Base-by-base conservation (phyloP, 306 rosid genomes). In the Citrullus mucosospermus region DNA sequence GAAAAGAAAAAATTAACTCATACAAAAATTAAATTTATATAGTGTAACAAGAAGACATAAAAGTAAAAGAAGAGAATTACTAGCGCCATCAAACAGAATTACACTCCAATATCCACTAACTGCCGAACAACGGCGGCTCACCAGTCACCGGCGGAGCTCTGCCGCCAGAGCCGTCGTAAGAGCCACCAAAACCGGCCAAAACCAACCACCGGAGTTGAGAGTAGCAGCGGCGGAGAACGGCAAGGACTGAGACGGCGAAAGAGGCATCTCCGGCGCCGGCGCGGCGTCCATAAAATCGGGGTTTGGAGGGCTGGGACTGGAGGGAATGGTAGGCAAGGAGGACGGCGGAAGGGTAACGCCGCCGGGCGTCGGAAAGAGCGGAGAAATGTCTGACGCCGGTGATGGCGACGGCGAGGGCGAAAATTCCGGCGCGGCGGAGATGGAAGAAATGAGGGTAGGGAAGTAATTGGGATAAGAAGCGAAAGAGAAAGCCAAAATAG, bases 221-320 rank as follows among this genome's bases (percentile, higher is more conserved):
- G 84, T 17, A 41, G 63, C 70, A 50, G 86, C 39, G 59, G 80
- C 53, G 1, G 88, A 86, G 39, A 48, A 62, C 2, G 82, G 87
- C 83, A 79, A 18, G 68, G 87, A 75, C 77, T 65, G 87, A 36
- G 86, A 73, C 25, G 89, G 92, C 13, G 90, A 68, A 75, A 81
- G 30, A 8, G 84, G 80, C 17, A 66, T 9, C 4, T 76, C 85
- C 54, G 88, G 85, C 44, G 78, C 83, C 16, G 81, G 81, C 41
- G 87, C 83, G n/a, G 50, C 5, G 60, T 28, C 62, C n/a, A 13
- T 6, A 36, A 2, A 69, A 20, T 86, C 90, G 0, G 90, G 92
- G 61, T 88, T 86, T 1, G 92, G 88, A 13, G 90, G 89, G 84
- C 91, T 88, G 15, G 79, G 90, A 53, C 80, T 88, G 9, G 92